Percentiles rank a stretch among this genome's conserved stretches.
Evolutionary conservation across 495 filamentous ascomycete genomes (phyloP).

Genomic region (Aspergillus cavernicola): DNA sequence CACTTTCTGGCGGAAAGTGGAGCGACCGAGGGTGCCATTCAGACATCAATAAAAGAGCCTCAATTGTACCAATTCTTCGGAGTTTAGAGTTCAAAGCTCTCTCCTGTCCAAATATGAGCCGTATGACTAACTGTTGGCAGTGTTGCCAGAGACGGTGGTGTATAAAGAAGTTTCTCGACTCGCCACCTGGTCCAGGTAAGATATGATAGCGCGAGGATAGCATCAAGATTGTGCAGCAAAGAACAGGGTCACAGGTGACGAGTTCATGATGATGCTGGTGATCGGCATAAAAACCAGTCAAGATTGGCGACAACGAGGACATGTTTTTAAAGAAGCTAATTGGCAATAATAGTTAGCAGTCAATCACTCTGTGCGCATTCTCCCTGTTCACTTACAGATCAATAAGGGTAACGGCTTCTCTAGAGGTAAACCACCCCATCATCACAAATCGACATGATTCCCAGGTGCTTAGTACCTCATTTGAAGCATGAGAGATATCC

Average conservation of each 20-base stretch:
- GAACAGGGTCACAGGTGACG: conserved; percentile 44
- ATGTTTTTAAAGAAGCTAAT: conserved; percentile 48
- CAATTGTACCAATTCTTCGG: conserved; percentile 49
- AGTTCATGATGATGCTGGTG: conserved; percentile 43
- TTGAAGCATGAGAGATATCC: conserved; percentile 26
- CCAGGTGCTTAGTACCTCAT: conserved; percentile 43
- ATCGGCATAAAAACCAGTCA: conserved; percentile 48
- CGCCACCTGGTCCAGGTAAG: conserved; percentile 48
- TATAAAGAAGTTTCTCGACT: conserved; percentile 52
- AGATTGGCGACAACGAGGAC: conserved; percentile 49
- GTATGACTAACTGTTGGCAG: conserved; percentile 49
- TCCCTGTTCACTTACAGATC: conserved; percentile 46
- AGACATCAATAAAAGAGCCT: conserved; percentile 50
- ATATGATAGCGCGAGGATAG: conserved; percentile 51
- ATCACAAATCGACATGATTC: conserved; percentile 49
- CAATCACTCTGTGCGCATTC: not conserved
- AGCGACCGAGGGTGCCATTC: conserved; percentile 55
- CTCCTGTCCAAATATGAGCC: conserved; percentile 50
- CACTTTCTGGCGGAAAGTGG: conserved; percentile 50
- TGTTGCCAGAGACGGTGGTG: conserved; percentile 53
- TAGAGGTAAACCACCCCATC: conserved; percentile 52
- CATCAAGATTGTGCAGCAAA: conserved; percentile 52
- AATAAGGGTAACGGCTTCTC: conserved; percentile 47
- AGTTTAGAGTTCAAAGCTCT: conserved; percentile 41
- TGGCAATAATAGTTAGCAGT: not conserved